Base-by-base conservation (phyloP, 371 early-diverging fungal species). In the Dichotomocladium elegans region DNA sequence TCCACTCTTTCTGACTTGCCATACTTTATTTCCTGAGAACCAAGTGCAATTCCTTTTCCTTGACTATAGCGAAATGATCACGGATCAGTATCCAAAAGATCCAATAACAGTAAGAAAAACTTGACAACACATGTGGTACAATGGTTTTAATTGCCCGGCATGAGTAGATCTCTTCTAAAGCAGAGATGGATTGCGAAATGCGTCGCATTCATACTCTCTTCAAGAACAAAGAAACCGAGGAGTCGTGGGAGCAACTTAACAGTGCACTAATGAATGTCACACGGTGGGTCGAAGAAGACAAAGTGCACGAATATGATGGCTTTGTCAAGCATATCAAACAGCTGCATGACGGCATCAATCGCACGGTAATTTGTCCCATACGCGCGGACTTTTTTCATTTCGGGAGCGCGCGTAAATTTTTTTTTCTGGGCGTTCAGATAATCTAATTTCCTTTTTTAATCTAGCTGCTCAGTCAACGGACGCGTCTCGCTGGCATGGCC, bases 401-500 rank as follows among this genome's bases (percentile, higher is more conserved):
- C 68, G 25, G 71, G 70, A 68, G 15, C 17, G 14, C 17, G 8
- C 46, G 40, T 52, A 40, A 9, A 21, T 34, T 31, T 27, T 9
- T 47, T 12, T 19, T 11, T 3, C 25, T 53, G 31, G 14, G 27
- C 9, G 12, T 45, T 19, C 37, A 5, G 25, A 3, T 44, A n/a
- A 10, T n/a, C 22, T 47, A 28, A 12, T 35, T 41, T 12, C 12
- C 28, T 37, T 54, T 44, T 55, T 47, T 30, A 8, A 22, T 54
- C 41, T 62, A 82, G 83, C 60, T 82, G 22, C 53, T 67, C 9
- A 79, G 77, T 3, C 80, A 82, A 47, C 64, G 83, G 27, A 82
- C 80, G 6, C 65, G 76, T 9, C 64, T 82, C 15, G 72, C 79
- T 11, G 74, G 74, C 37, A 50, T 77, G 22, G 76, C 83, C n/a